These are phyloP conservation scores for Blechomonas ayalai DNA, from an alignment of 208 protist species.

Conservation along the genomic window DNA sequence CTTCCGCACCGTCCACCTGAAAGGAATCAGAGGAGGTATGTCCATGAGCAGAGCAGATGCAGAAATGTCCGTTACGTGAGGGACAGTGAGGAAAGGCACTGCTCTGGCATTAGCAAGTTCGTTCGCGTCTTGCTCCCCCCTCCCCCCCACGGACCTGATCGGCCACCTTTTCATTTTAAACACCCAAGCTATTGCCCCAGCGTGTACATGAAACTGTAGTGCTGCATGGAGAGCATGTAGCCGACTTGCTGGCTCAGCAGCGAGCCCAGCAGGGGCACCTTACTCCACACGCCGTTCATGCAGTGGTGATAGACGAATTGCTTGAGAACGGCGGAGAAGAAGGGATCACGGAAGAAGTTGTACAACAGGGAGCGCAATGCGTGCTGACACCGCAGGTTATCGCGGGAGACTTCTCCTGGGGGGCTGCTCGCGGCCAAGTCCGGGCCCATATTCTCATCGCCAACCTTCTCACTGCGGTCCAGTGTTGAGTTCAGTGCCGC, in stretches of 20 bases:
- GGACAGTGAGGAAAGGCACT: too few species aligned
- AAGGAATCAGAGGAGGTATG: too few species aligned
- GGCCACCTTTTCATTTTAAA: background rate
- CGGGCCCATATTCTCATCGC: background rate
- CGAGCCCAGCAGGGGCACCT: slow-evolving; percentile 63
- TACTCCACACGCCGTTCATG: slow-evolving; percentile 54
- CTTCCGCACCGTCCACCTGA: too few species aligned
- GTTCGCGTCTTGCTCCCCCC: too few species aligned
- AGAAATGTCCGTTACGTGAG: too few species aligned
- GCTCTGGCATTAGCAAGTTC: too few species aligned
- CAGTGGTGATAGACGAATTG: slow-evolving; percentile 58
- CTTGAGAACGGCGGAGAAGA: slow-evolving; percentile 69
- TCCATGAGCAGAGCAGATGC: too few species aligned
- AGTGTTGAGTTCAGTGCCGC: background rate
- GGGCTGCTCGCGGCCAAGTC: slow-evolving; percentile 8
- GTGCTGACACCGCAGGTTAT: slow-evolving; percentile 59
- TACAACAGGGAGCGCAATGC: slow-evolving; percentile 41
- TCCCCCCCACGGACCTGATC: too few species aligned
- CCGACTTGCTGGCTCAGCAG: slow-evolving; percentile 51
- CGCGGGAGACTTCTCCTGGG: slow-evolving; percentile 34
- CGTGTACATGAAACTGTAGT: slow-evolving; percentile 84
- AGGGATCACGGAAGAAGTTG: slow-evolving; percentile 66
- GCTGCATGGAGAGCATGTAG: slow-evolving; percentile 73
- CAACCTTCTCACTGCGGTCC: background rate
- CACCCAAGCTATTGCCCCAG: slow-evolving; percentile 35